Base-by-base conservation (phyloP, 2,329 filamentous ascomycete species). In the Penicillium sp. region DNA sequence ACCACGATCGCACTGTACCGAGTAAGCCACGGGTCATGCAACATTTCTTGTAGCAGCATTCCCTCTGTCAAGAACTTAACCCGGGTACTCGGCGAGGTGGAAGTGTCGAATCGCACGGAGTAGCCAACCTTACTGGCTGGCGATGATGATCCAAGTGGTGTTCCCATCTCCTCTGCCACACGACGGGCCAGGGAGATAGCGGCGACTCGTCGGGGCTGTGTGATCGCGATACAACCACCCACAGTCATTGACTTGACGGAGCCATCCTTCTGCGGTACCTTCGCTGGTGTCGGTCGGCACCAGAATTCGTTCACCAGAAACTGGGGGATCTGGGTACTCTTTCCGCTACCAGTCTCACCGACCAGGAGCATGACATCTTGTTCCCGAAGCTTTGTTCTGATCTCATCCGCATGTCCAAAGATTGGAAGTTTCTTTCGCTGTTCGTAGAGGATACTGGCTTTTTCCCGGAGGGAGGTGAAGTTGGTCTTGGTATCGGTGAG, bases 61-160 rank as follows among this genome's bases (percentile, higher is more conserved):
- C 95, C 95, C 74, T 99, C 96, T 0, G 95, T 99, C 61, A 99
- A 79, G 67, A 92, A 99, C 70, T 98, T 98, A 76, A 99, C 89
- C 68, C 84, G 87, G 4, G 91, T 90, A n/a, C 86, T 88, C 21
- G 85, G 85, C n/a, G 91, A 90, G 0, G 90, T 86, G 13, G 89
- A 87, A 58, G 93, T 90, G 66, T 99, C 95, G 68, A 99, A 99
- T 55, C 95, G 89, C 33, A 99, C 93, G 4, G 91, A 93, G 71
- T 98, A 99, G 41, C 95, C 95, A 11, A 99, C 93, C 63, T 80
- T 83, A 55, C 84, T 85, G 6, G 80, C 79, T 2, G 84, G 83
- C 26, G 82, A 84, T 0, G 82, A 80, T 19, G 78, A 79, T 0
- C 85, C 86, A 47, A 90, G 74, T 9, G 83, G 80, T 14, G 83